Conservation (phyloP, 73 alveolate genomes). For the Paraurostyla sp. region DNA sequence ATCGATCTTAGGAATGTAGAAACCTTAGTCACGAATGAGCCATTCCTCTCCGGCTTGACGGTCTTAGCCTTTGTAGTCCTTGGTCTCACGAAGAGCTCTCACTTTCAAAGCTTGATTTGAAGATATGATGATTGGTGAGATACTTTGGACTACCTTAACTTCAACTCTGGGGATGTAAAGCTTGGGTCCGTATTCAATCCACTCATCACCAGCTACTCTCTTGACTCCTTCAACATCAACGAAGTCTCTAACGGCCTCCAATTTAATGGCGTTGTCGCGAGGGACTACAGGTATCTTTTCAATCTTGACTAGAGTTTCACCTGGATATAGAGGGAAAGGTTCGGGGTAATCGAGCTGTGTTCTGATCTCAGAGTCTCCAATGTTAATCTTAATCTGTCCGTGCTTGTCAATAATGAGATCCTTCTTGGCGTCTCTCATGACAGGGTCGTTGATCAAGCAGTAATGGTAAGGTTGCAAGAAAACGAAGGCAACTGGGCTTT, state of each 20-base stretch:
- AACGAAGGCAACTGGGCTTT: conserved; percentile 75
- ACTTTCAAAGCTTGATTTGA: conserved; percentile 77
- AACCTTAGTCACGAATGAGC: conserved; percentile 86
- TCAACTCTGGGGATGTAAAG: conserved; percentile 89
- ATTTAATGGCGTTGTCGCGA: conserved; percentile 76
- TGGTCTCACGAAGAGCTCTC: conserved; percentile 68
- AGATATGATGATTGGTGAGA: conserved; percentile 60
- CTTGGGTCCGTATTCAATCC: conserved; percentile 85
- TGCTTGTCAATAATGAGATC: conserved; percentile 74
- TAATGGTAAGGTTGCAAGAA: conserved; percentile 75
- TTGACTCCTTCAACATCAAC: conserved; percentile 75
- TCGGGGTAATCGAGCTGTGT: conserved; percentile 77
- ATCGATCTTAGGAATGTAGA: conserved; percentile 82
- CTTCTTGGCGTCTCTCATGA: conserved; percentile 73
- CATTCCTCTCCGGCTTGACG: conserved; percentile 90
- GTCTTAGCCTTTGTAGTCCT: conserved; percentile 55
- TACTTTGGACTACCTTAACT: conserved; percentile 62
- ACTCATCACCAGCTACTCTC: conserved; percentile 87
- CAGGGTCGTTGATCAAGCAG: conserved; percentile 84
- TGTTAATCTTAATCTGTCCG: conserved; percentile 82
- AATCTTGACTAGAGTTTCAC: conserved; percentile 73
- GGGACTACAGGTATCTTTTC: conserved; percentile 77
- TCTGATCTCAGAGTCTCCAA: conserved; percentile 90
- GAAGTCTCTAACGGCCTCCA: conserved; percentile 86
- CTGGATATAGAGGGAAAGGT: conserved; percentile 92